Evolutionary conservation across 352 stramenopile species (phyloP).

Genomic region (Halophytophthora polymorphica): DNA sequence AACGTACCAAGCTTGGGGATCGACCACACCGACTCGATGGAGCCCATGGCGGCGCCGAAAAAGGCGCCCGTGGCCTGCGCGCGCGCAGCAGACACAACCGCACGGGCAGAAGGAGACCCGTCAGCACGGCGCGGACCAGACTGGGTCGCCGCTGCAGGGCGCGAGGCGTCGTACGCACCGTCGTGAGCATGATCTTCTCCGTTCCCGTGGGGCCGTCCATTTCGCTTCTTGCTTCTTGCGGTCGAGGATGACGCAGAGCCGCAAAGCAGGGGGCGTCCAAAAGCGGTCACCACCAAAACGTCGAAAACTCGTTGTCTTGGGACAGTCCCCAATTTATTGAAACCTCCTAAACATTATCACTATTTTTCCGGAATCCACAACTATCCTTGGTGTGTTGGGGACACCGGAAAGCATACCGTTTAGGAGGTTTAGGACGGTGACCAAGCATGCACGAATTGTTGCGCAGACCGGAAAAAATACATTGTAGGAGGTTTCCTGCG

Average conservation of each 20-base stretch:
- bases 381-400: too few species aligned
- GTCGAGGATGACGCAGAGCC: conserved; percentile 19
- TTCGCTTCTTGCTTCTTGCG: conserved; percentile 21
- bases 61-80: conserved; percentile 68
- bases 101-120: background rate
- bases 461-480: too few species aligned
- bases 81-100: background rate
- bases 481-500: too few species aligned
- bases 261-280: conserved; percentile 10
- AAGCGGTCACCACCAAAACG: conserved; percentile 10
- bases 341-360: background rate
- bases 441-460: too few species aligned
- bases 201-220: conserved; percentile 64
- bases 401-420: too few species aligned
- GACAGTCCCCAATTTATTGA: conserved; percentile 7
- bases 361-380: too few species aligned
- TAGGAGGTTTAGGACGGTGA: too few species aligned
- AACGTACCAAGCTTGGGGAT: conserved; percentile 83
- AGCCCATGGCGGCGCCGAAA: conserved; percentile 67
- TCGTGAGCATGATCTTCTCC: conserved; percentile 79
- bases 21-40: conserved; percentile 82
- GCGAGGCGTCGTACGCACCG: conserved; percentile 28
- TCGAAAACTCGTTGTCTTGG: background rate
- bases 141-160: background rate
- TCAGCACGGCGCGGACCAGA: background rate